phyloP scores from a whole-genome alignment of 768 basidiomycete genomes.

The Termitomyces sp. region DNA sequence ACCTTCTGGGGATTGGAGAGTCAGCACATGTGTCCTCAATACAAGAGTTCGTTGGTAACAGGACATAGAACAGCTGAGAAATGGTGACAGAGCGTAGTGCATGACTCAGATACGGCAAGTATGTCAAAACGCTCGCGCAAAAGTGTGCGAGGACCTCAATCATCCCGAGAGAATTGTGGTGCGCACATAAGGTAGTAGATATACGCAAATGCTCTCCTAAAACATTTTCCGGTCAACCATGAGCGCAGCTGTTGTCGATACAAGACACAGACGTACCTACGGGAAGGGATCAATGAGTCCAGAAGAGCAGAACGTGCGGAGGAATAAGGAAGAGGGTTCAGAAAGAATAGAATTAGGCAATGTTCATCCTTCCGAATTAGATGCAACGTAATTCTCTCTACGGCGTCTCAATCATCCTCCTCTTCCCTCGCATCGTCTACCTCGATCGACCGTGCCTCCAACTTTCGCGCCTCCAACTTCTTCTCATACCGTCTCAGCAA shows the following conservation, averaged over 20 bases:
- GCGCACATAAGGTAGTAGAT: neutral
- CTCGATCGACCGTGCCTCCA: neutral
- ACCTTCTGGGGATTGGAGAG: neutral
- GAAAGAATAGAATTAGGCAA: neutral
- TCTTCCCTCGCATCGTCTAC: neutral
- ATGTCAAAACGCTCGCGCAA: neutral
- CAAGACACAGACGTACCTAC: neutral
- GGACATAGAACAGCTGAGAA: neutral
- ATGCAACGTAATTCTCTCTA: neutral
- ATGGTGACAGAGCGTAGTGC: neutral
- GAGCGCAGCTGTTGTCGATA: neutral
- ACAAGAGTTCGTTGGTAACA: neutral
- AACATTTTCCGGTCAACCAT: neutral
- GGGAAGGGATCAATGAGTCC: neutral
- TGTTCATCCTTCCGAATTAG: neutral
- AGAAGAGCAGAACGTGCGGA: neutral
- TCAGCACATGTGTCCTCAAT: too few species aligned
- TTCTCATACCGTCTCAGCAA: constrained; percentile 60
- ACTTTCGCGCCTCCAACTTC: constrained; percentile 17
- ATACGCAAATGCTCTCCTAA: neutral
- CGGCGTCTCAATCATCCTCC: neutral
- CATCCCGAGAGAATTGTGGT: neutral
- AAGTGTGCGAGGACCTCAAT: neutral
- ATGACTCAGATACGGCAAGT: neutral
- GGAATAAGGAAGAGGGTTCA: neutral